These are phyloP conservation scores for Cercospora sp. DNA, from an alignment of 2,329 filamentous ascomycete species.

Conservation along the genomic window DNA sequence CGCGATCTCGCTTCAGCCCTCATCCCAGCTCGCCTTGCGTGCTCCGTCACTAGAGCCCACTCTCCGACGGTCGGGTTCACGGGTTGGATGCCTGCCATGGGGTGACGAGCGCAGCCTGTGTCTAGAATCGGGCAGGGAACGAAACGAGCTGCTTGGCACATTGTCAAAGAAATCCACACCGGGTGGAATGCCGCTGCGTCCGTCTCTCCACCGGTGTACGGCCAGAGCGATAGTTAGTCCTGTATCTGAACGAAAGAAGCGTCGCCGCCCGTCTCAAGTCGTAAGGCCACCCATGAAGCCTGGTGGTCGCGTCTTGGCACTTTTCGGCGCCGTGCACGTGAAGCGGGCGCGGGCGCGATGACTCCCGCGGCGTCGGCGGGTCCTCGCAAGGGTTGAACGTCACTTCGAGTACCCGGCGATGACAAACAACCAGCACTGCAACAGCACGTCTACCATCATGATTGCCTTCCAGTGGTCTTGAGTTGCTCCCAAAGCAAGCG, in stretches of 20 bases:
- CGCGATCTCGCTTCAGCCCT: constrained; percentile 9
- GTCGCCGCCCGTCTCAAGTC: not conserved
- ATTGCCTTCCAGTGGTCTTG: constrained; percentile 15
- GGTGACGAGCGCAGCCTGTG: not conserved
- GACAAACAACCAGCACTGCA: constrained; percentile 8
- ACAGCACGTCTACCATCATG: constrained; percentile 14
- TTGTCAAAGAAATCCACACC: constrained; percentile 10
- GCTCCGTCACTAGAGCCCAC: constrained; percentile 1
- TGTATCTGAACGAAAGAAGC: not conserved
- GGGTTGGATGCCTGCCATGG: not conserved
- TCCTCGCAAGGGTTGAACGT: not conserved
- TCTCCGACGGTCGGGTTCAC: constrained; percentile 5
- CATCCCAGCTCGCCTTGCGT: constrained; percentile 6
- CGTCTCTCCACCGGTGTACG: constrained; percentile 1
- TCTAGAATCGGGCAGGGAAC: constrained; percentile 1
- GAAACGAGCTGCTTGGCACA: not conserved
- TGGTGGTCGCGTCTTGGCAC: not conserved
- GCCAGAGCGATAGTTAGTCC: not conserved
- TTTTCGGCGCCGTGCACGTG: not conserved
- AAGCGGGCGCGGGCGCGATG: not conserved
- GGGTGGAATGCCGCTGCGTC: not conserved
- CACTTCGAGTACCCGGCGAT: not conserved
- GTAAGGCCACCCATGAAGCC: not conserved
- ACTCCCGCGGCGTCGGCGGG: not conserved
- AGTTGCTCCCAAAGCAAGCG: constrained; percentile 6